Base-by-base conservation (phyloP, 768 basidiomycete species). In the Calvatia gigantea region DNA sequence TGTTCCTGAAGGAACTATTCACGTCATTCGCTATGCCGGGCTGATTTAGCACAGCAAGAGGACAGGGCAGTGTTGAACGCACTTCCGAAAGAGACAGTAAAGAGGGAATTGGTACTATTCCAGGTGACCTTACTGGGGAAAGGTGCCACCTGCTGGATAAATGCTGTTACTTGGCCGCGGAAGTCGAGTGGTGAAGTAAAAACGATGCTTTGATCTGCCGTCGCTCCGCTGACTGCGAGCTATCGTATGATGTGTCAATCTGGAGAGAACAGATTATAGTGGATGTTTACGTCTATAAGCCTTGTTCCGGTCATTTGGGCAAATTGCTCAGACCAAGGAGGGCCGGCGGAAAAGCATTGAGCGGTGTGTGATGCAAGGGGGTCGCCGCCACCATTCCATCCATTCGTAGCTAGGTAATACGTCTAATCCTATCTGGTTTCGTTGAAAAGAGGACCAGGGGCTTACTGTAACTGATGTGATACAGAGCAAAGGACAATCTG, bases 71-170 rank as follows among this genome's bases (percentile, higher is more conserved):
- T 12, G 12, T 3, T 19, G 32, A 14, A 33, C 64, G 57, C 37
- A 65, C 62, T 65, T 43, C 64, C 62, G 31, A 65, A 65, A 1
- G 62, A 57, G 2, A 65, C 60, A 1, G 58, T 63, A 43, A 65
- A 65, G 4, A 63, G 46, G 0, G 62, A 58, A 47, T 65, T 58
- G 19, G 45, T 37, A 12, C 42, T 43, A 35, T 58, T 62, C 64
- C 62, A 65, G 1, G 61, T 23, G 6, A 65, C 61, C 46, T 61
- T 62, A 29, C 51, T 7, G n/a, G 50, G 54, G 46, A 53, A 60
- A 7, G 57, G 63, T 14, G 48, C 58, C 14, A 65, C 57, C 25
- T 56, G 59, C 35, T 58, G 57, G 17, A 60, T 31, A 37, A 63
- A 65, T 1, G 62, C 60, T 6, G 58, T 60, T 15, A 60, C 58